phyloP scores from a whole-genome alignment of 176 grass and related monocot genomes.

The Carex pumila region DNA sequence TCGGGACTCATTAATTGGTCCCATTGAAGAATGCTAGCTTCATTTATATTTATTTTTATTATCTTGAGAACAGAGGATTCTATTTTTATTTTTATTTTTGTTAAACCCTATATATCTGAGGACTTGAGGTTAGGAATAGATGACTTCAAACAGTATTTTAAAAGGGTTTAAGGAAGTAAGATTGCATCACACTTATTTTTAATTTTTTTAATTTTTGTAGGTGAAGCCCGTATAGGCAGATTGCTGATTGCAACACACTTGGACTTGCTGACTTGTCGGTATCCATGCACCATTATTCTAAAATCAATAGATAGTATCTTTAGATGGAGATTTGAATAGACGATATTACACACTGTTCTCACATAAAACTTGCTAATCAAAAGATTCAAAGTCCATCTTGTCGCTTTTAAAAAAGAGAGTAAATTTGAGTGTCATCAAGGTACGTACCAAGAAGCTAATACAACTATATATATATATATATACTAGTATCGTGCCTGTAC shows the following conservation, averaged over 20 bases:
- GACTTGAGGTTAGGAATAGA: neutral
- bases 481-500: no score
- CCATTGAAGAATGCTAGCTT: neutral
- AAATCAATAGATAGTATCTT: neutral
- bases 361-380: no score
- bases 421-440: neutral
- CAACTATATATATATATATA: neutral
- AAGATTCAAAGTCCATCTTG: no score
- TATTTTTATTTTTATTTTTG: neutral
- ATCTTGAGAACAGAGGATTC: neutral
- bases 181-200: neutral
- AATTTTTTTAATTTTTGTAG: no score
- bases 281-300: neutral
- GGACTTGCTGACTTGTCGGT: neutral
- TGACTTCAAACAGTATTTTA: neutral
- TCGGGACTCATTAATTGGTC: neutral
- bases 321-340: neutral
- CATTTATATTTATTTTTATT: neutral
- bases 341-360: neutral
- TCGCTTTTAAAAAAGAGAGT: no score
- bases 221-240: no score
- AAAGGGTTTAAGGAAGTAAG: neutral
- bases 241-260: neutral
- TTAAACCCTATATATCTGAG: neutral
- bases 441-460: neutral